phyloP scores from a whole-genome alignment of 75 land plant genomes.

The Pinus tabuliformis region DNA sequence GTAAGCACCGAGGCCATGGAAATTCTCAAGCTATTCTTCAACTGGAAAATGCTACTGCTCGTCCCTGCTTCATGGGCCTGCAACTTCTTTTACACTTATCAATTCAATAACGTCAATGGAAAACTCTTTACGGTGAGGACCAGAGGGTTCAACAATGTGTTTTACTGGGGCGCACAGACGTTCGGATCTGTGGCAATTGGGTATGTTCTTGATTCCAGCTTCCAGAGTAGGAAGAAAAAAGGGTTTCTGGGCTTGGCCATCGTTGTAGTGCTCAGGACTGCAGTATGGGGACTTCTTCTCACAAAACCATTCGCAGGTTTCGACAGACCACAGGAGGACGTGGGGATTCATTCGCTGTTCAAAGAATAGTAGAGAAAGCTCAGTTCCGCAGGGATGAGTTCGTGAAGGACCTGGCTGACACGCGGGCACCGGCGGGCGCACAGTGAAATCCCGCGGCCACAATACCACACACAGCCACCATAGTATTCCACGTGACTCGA shows the following conservation, averaged over 20 bases:
- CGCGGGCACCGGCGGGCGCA: too few species aligned
- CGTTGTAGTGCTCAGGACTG: conserved; percentile 54
- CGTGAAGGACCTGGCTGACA: too few species aligned
- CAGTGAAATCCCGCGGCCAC: too few species aligned
- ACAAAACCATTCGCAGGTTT: too few species aligned
- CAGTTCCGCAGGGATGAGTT: too few species aligned
- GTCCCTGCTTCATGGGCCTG: conserved; percentile 76
- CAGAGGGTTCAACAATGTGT: conserved; percentile 77
- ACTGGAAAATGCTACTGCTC: conserved; percentile 75
- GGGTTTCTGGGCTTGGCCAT: conserved; percentile 57
- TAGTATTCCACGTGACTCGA: too few species aligned
- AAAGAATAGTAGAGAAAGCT: too few species aligned
- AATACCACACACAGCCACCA: too few species aligned
- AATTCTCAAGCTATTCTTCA: conserved; percentile 59
- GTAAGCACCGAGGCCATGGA: conserved; percentile 40
- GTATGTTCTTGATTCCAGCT: conserved; percentile 59
- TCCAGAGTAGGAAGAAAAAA: conserved; percentile 51
- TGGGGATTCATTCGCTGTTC: too few species aligned
- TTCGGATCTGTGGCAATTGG: conserved; percentile 75
- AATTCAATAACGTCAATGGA: conserved; percentile 79
- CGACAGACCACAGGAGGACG: too few species aligned
- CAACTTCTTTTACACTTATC: conserved; percentile 93
- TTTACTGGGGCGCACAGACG: conserved; percentile 93
- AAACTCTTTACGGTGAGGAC: conserved; percentile 66
- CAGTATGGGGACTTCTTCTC: conserved; percentile 76